Evolutionary conservation across 331 rosid genomes (phyloP).

Genomic region (Saraca asoca): DNA sequence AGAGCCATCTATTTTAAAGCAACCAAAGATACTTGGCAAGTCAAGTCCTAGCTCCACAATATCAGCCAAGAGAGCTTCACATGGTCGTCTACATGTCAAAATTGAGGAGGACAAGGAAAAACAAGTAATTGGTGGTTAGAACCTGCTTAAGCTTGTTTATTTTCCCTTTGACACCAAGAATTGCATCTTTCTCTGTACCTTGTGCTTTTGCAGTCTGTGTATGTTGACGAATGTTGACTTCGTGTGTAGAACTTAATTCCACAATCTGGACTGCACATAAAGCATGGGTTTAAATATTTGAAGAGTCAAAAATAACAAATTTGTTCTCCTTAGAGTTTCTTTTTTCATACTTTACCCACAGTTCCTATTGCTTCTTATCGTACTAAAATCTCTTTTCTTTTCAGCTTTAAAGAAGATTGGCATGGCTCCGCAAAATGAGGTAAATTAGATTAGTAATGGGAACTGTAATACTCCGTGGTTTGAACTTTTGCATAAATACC

Average conservation of each 20-base stretch:
- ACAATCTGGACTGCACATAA: too few relatives aligned
- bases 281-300: too few relatives aligned
- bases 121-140: conserved; percentile 57
- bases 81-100: conserved; percentile 49
- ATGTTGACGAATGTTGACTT: too few relatives aligned
- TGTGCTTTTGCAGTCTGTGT: too few relatives aligned
- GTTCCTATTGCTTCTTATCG: conserved; percentile 1
- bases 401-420: conserved; percentile 60
- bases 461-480: background rate
- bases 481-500: background rate
- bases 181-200: background rate
- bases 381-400: conserved; percentile 14
- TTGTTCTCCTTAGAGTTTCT: background rate
- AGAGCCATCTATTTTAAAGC: conserved; percentile 52
- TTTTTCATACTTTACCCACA: background rate
- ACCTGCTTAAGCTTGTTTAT: conserved; percentile 24
- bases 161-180: background rate
- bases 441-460: conserved; percentile 36
- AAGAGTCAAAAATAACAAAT: too few relatives aligned
- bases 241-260: too few relatives aligned
- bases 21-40: conserved; percentile 53
- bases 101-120: conserved; percentile 51
- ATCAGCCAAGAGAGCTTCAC: conserved; percentile 67
- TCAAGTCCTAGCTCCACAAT: conserved; percentile 53
- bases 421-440: conserved; percentile 61